phyloP scores from a whole-genome alignment of 2,329 filamentous ascomycete species.

The Xylaria sp. region DNA sequence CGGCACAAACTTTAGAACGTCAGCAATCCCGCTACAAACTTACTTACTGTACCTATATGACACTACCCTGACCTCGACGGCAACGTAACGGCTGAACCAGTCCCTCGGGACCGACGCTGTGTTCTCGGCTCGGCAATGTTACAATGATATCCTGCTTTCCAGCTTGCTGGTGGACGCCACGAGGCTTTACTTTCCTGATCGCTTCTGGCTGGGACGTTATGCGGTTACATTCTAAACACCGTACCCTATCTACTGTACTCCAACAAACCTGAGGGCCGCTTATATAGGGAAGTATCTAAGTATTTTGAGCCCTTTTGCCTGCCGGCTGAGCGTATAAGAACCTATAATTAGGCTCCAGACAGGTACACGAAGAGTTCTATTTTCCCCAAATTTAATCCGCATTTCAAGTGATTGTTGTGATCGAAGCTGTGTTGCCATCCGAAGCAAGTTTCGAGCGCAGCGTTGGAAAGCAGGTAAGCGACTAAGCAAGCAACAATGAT shows the following conservation, averaged over 20 bases:
- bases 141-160: not conserved
- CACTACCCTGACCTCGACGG: constrained; percentile 1
- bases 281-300: not conserved
- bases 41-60: not conserved
- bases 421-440: constrained; percentile 5
- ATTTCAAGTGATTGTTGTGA: no score
- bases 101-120: constrained; percentile 30
- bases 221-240: not conserved
- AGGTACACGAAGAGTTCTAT: not conserved
- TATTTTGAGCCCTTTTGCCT: not conserved
- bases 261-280: not conserved
- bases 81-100: constrained; percentile 25
- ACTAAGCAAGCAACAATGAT: not conserved
- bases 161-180: constrained; percentile 15
- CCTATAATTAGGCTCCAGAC: constrained; percentile 12
- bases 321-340: not conserved
- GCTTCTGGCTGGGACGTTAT: not conserved
- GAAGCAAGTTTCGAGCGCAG: constrained; percentile 4
- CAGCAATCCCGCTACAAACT: constrained; percentile 3
- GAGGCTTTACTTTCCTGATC: constrained; percentile 4
- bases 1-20: not conserved
- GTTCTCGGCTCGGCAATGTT: constrained; percentile 25
- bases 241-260: not conserved
- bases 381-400: not conserved
- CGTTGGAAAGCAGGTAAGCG: not conserved